These are phyloP conservation scores for Annulohypoxylon stygium DNA, from an alignment of 495 filamentous ascomycete species.

Conservation along the genomic window DNA sequence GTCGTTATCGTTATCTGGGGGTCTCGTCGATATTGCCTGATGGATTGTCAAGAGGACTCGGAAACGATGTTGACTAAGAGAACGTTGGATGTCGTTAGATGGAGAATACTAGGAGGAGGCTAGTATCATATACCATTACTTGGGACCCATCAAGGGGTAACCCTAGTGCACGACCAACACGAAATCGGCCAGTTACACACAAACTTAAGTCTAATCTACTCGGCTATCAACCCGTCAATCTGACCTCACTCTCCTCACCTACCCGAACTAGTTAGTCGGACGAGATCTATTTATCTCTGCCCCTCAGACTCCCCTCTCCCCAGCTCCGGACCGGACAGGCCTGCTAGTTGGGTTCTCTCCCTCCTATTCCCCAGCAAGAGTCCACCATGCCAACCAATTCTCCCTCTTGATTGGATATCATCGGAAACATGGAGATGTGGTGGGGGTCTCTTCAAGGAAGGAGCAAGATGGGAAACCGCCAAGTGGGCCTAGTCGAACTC, in stretches of 20 bases:
- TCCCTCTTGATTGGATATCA: slow-evolving; percentile 26
- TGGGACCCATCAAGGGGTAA: slow-evolving; percentile 1
- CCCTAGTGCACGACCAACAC: slow-evolving; percentile 4
- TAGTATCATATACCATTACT: slow-evolving; percentile 5
- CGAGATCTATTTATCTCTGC: slow-evolving; percentile 31
- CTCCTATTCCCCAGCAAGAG: slow-evolving; percentile 22
- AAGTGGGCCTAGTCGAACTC: slow-evolving; percentile 33
- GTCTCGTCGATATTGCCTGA: neutral
- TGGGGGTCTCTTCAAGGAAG: slow-evolving; percentile 24
- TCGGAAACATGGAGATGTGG: slow-evolving; percentile 18
- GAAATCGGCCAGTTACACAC: slow-evolving; percentile 16
- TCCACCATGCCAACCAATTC: slow-evolving; percentile 29
- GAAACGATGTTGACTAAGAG: neutral
- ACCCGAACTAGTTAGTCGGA: slow-evolving; percentile 41
- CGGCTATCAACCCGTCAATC: slow-evolving; percentile 35
- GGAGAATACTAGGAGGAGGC: neutral
- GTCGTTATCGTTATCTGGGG: neutral
- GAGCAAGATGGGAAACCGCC: slow-evolving; percentile 22
- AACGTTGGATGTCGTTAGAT: neutral
- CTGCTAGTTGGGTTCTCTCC: slow-evolving; percentile 6
- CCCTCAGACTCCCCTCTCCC: slow-evolving; percentile 18
- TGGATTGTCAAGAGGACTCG: neutral
- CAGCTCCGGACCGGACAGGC: slow-evolving; percentile 33
- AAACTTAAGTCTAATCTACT: slow-evolving; percentile 19
- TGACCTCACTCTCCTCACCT: slow-evolving; percentile 38